Conservation (phyloP, 441 rosid species). For the Capsella rubella region DNA sequence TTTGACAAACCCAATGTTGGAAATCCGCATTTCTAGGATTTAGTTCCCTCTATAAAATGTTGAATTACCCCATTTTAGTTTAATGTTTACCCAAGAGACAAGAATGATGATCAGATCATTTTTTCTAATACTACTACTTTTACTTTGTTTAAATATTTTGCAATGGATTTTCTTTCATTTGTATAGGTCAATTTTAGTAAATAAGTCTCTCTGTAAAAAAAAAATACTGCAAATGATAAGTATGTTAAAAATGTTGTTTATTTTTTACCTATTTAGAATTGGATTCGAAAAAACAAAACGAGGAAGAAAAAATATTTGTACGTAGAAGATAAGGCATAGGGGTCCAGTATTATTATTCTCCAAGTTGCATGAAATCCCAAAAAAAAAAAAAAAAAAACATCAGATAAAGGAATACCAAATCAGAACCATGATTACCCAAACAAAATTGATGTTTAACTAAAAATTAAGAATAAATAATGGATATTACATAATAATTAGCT, state of each 20-base stretch:
- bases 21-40: constrained; percentile 42
- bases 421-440: constrained; percentile 26
- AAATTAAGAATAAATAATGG: not conserved
- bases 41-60: constrained; percentile 30
- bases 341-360: constrained; percentile 23
- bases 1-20: constrained; percentile 31
- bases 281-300: not conserved
- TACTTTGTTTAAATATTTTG: not conserved
- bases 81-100: not conserved
- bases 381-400: not conserved
- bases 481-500: not conserved
- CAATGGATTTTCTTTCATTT: not conserved
- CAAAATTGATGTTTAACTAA: constrained; percentile 24
- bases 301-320: not conserved
- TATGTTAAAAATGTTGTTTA: not conserved
- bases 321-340: constrained; percentile 1
- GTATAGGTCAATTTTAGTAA: not conserved
- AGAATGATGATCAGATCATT: constrained; percentile 18
- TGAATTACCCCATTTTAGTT: too few species aligned
- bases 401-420: constrained; percentile 8
- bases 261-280: not conserved
- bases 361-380: constrained; percentile 27
- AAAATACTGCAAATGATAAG: not conserved
- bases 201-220: not conserved
- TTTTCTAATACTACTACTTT: constrained; percentile 12